Evolutionary conservation across 2,329 filamentous ascomycete species (phyloP).

Genomic region (Cladosporium cucumerinum): DNA sequence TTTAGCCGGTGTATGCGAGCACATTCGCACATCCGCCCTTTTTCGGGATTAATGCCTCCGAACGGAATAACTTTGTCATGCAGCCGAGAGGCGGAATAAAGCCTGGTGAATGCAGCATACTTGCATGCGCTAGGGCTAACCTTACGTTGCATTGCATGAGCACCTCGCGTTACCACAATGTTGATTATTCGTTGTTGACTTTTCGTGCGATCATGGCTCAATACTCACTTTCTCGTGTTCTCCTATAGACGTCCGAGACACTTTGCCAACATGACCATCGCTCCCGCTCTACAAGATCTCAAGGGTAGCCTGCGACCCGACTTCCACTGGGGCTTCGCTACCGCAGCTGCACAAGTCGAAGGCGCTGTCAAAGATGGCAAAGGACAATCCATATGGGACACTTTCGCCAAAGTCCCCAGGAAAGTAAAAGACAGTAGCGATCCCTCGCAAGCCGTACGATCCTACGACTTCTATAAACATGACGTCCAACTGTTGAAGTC

Average conservation of each 20-base stretch:
- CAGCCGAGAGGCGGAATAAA: neutral
- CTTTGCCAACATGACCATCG: neutral
- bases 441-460: constrained; percentile 34
- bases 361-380: constrained; percentile 31
- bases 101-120: neutral
- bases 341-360: constrained; percentile 34
- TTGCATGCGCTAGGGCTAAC: neutral
- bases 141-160: neutral
- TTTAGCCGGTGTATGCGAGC: neutral
- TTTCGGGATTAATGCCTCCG: neutral
- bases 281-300: constrained; percentile 20
- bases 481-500: constrained; percentile 26
- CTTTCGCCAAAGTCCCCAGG: constrained; percentile 5
- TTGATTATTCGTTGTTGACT: neutral
- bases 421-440: neutral
- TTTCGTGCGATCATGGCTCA: neutral
- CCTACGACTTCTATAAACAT: constrained; percentile 49
- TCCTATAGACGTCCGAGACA: neutral
- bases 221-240: neutral
- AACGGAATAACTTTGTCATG: neutral
- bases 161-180: neutral
- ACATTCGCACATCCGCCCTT: neutral
- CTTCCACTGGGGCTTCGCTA: constrained; percentile 36
- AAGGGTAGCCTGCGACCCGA: constrained; percentile 11
- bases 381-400: constrained; percentile 19